phyloP scores from a whole-genome alignment of 2,329 filamentous ascomycete species.

The Lecanoromycetidae sp. region DNA sequence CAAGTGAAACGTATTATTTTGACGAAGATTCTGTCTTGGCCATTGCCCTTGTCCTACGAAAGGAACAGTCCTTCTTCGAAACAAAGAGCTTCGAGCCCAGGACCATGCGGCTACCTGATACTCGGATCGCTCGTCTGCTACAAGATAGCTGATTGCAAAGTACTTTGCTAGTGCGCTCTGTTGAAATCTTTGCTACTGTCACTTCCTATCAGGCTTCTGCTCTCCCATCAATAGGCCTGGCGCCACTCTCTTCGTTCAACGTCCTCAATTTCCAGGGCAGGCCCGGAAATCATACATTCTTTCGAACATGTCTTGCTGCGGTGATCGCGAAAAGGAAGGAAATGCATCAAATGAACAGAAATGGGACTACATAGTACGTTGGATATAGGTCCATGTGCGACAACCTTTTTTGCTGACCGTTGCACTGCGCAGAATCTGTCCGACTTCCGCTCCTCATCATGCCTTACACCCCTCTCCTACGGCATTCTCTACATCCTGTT shows the following conservation, averaged over 20 bases:
- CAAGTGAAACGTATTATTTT: neutral
- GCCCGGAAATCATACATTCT: constrained; percentile 4
- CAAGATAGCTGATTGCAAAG: too few species aligned
- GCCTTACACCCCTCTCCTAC: constrained; percentile 67
- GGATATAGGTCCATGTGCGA: neutral
- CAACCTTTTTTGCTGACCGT: constrained; percentile 4
- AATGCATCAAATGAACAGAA: constrained; percentile 71
- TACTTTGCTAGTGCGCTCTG: too few species aligned
- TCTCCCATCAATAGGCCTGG: too few species aligned
- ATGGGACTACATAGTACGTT: constrained; percentile 81
- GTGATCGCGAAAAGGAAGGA: constrained; percentile 48
- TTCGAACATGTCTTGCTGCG: constrained; percentile 52
- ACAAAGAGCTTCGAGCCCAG: constrained; percentile 4
- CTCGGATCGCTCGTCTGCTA: too few species aligned
- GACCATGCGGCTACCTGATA: neutral
- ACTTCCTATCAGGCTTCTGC: too few species aligned
- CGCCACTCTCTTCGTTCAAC: too few species aligned
- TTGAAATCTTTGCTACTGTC: too few species aligned
- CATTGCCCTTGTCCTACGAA: neutral
- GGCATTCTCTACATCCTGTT: constrained; percentile 72
- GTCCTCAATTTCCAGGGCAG: constrained; percentile 8
- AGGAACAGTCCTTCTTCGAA: neutral
- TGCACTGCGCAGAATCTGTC: constrained; percentile 35
- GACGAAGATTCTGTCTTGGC: neutral
- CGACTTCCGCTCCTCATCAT: constrained; percentile 78